Evolutionary conservation across 2,329 filamentous ascomycete genomes (phyloP).

Genomic region (Aphanocladium album): DNA sequence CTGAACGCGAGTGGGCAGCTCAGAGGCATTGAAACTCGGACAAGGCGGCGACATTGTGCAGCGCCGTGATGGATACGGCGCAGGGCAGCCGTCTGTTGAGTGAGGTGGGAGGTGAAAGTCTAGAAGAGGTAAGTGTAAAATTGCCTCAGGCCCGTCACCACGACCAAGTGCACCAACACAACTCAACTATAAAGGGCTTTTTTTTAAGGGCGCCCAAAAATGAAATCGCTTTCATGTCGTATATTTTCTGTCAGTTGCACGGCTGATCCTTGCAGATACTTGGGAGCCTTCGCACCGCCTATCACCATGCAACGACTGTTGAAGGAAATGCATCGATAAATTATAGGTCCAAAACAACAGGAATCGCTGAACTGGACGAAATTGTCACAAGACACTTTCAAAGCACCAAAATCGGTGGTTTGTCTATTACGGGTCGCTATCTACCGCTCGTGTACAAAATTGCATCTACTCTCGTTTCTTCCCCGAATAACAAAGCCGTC

Average conservation of each 20-base stretch:
- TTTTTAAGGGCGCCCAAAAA: too few species aligned
- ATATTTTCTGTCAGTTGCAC: too few species aligned
- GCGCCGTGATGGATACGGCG: slow-evolving; percentile 32
- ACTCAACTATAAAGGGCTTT: too few species aligned
- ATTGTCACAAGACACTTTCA: slow-evolving; percentile 44
- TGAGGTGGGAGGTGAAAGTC: slow-evolving; percentile 51
- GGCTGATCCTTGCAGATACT: background rate
- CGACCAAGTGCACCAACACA: background rate
- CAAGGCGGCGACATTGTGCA: slow-evolving; percentile 53
- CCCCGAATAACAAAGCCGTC: slow-evolving; percentile 44
- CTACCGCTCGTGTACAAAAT: slow-evolving; percentile 54
- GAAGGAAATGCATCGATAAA: background rate
- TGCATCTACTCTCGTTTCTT: slow-evolving; percentile 44
- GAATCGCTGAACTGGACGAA: slow-evolving; percentile 41
- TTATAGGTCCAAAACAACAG: slow-evolving; percentile 26
- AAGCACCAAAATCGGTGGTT: slow-evolving; percentile 40
- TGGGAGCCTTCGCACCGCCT: background rate
- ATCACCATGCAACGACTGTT: background rate
- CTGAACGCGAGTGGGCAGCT: slow-evolving; percentile 48
- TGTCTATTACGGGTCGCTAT: slow-evolving; percentile 48
- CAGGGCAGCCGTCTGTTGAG: slow-evolving; percentile 46
- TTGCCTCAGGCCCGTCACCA: background rate
- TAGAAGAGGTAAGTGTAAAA: slow-evolving; percentile 51
- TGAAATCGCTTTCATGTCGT: too few species aligned
- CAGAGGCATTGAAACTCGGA: slow-evolving; percentile 46